phyloP scores from a whole-genome alignment of 306 rosid species.

The Prunus mira region DNA sequence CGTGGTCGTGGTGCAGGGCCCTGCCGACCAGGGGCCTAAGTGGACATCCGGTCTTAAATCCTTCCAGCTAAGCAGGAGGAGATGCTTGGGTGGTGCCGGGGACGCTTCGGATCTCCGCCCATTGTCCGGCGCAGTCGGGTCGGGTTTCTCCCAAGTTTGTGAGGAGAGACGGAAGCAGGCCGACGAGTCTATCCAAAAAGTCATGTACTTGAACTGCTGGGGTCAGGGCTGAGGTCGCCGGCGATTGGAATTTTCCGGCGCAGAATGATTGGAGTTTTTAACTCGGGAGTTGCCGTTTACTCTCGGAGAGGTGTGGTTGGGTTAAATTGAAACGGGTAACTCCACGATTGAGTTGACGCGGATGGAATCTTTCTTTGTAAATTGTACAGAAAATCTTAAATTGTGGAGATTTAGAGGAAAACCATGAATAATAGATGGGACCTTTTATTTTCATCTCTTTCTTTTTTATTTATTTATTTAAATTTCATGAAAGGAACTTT shows the following conservation, averaged over 20 bases:
- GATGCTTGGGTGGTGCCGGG: slow-evolving; percentile 32
- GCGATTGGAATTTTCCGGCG: slow-evolving; percentile 1
- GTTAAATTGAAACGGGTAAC: neutral
- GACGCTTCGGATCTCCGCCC: slow-evolving; percentile 35
- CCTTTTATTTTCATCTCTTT: too few species aligned
- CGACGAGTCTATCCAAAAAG: slow-evolving; percentile 74
- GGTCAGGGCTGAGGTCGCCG: slow-evolving; percentile 63
- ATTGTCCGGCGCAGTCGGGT: slow-evolving; percentile 32
- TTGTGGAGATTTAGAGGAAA: neutral
- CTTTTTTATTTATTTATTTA: too few species aligned
- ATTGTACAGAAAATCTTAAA: neutral
- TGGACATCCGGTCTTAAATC: slow-evolving; percentile 59
- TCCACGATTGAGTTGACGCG: neutral
- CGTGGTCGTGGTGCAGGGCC: slow-evolving; percentile 68
- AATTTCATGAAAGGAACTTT: too few species aligned
- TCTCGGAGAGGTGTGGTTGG: neutral
- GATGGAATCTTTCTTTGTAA: slow-evolving; percentile 4
- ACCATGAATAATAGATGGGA: neutral
- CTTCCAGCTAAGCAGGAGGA: slow-evolving; percentile 42
- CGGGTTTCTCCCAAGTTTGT: slow-evolving; percentile 32
- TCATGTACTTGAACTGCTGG: slow-evolving; percentile 96
- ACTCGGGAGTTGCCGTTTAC: neutral
- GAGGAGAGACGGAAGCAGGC: slow-evolving; percentile 43
- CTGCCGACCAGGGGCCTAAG: slow-evolving; percentile 53
- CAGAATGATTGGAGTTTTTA: neutral